Evolutionary conservation across 768 basidiomycete species (phyloP).

Genomic region (Filobasidium floriforme): DNA sequence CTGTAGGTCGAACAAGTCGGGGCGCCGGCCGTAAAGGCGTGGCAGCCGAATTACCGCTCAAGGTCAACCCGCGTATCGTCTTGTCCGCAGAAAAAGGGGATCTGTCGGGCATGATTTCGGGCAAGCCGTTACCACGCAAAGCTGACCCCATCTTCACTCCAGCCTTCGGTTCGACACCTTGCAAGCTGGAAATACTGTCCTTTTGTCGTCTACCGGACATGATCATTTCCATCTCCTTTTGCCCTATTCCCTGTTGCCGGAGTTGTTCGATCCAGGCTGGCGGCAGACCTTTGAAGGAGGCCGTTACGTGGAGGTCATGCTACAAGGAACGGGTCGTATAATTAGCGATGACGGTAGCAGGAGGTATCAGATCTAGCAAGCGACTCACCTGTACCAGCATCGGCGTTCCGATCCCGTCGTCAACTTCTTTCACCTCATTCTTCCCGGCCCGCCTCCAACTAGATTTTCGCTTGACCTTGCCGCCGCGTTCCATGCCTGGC

Average conservation of each 20-base stretch:
- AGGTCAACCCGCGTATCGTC: too few species aligned
- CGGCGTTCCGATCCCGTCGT: not conserved
- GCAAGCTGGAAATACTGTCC: not conserved
- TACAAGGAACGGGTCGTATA: not conserved
- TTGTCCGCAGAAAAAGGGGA: too few species aligned
- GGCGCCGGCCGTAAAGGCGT: too few species aligned
- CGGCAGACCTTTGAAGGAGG: conserved; percentile 5
- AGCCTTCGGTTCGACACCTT: not conserved
- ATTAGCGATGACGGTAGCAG: not conserved
- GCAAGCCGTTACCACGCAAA: too few species aligned
- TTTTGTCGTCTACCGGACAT: conserved; percentile 2
- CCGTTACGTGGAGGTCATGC: conserved; percentile 4
- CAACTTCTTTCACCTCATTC: not conserved
- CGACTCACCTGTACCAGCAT: not conserved
- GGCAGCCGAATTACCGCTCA: too few species aligned
- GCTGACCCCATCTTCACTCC: too few species aligned
- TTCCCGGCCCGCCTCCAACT: not conserved
- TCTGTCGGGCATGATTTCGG: too few species aligned
- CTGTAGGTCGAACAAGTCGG: not conserved
- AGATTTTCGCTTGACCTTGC: not conserved
- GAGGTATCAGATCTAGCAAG: not conserved
- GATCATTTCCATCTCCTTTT: conserved; percentile 11
- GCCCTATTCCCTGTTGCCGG: conserved; percentile 3
- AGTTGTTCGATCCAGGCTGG: conserved; percentile 7
- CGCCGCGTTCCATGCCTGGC: not conserved